phyloP scores from a whole-genome alignment of 208 protist genomes.

The Trypanosoma scelopori region DNA sequence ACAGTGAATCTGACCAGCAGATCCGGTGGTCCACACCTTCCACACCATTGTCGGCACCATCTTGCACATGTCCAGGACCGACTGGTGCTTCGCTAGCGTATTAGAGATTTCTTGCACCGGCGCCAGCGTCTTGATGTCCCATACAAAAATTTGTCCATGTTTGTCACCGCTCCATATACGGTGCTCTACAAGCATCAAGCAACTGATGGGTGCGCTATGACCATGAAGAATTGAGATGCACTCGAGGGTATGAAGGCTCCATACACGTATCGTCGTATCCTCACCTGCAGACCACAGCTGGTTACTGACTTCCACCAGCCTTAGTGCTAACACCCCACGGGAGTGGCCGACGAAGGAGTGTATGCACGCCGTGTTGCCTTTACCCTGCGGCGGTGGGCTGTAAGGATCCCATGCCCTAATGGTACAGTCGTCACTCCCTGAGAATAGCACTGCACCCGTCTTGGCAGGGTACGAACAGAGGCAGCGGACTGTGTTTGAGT shows the following conservation, averaged over 20 bases:
- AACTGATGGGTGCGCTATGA: constrained; percentile 69
- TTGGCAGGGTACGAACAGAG: constrained; percentile 50
- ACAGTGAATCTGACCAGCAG: constrained; percentile 73
- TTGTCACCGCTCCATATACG: constrained; percentile 88
- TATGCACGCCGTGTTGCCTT: constrained; percentile 33
- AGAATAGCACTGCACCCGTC: constrained; percentile 74
- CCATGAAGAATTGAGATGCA: constrained; percentile 43
- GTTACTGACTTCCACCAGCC: constrained; percentile 50
- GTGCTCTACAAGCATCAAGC: constrained; percentile 51
- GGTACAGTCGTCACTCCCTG: constrained; percentile 76
- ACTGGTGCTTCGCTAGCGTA: constrained; percentile 35
- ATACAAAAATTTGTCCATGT: constrained; percentile 74
- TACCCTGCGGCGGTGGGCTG: constrained; percentile 13
- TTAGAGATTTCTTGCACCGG: constrained; percentile 63
- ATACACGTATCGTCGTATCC: constrained; percentile 81
- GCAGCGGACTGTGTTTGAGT: constrained; percentile 63
- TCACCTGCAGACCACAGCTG: constrained; percentile 84
- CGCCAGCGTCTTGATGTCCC: constrained; percentile 73
- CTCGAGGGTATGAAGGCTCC: constrained; percentile 63
- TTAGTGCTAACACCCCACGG: constrained; percentile 43
- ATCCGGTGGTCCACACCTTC: constrained; percentile 72
- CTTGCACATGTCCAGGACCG: constrained; percentile 59
- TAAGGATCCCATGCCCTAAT: constrained; percentile 84
- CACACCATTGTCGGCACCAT: constrained; percentile 56
- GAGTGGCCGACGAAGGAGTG: constrained; percentile 67